Evolutionary conservation across 2,329 filamentous ascomycete species (phyloP), one percentile per base, ranked within the genome.

Genomic region (Exophiala aquamarina): DNA sequence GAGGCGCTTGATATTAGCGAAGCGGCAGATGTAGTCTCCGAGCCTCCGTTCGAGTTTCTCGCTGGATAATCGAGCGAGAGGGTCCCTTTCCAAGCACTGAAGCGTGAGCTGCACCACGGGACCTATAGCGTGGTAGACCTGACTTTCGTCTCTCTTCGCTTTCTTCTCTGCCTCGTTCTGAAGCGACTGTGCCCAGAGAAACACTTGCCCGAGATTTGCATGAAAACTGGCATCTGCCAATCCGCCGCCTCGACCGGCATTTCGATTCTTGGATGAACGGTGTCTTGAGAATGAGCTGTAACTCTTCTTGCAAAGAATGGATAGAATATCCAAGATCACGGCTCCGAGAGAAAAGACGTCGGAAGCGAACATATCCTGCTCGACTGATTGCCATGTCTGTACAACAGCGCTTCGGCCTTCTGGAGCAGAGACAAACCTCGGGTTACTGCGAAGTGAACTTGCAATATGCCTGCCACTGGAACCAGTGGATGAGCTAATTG

Each of bases 321-420:
- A 82, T 14, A 83, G 58, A 32, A 84, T 76, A 53, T 83, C 79
- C 14, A 83, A 64, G 49, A 72, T 79, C 15, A 82, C 66, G 41
- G 79, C 81, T 3, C 72, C 80, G 0, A 84, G 69, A 19, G 77
- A 79, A 64, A 79, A 84, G 13, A 83, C 66, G 55, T 84, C 81
- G 10, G 76, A 72, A 31, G 67, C 55, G 37, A 62, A 60, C 20
- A 63, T 61, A 39, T 66, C 61, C 18, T 60, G 57, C 41, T 65
- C 63, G 31, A 58, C 61, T 3, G 65, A 65, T 59, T 70, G 74
- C 63, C 62, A 69, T 6, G 61, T 67, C 41, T 67, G 61, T 17
- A 67, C 58, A 35, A 69, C 54, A 14, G 65, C 59, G 20, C 57
- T 60, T 9, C 60, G 50, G 10, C 51, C 52, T 19, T 64, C 59